A percentile compares a stretch with the other conserved stretches of the same genome.
phyloP scores from a whole-genome alignment of 768 basidiomycete genomes.

The Rhodotorula sphaerocarpa region DNA sequence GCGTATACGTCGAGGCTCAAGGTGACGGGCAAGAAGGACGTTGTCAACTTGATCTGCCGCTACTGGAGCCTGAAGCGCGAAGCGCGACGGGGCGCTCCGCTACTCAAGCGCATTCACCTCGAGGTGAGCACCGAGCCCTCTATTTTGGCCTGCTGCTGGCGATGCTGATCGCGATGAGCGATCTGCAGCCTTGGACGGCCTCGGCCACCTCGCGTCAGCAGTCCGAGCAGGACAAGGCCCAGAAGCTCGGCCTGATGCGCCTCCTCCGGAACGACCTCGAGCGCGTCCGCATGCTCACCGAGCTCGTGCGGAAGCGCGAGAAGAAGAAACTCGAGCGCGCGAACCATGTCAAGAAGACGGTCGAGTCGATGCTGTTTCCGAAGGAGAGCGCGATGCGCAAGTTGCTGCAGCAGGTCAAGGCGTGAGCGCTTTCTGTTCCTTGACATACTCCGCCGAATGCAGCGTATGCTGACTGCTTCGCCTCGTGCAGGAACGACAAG shows the following conservation, averaged over 20 bases:
- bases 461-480: constrained; percentile 3
- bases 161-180: not conserved
- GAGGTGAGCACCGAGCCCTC: constrained; percentile 49
- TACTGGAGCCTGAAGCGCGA: constrained; percentile 99
- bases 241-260: constrained; percentile 65
- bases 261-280: constrained; percentile 69
- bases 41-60: constrained; percentile 66
- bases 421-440: constrained; percentile 48
- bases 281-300: constrained; percentile 58
- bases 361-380: constrained; percentile 60
- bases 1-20: constrained; percentile 65
- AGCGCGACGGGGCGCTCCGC: constrained; percentile 80
- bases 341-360: constrained; percentile 58
- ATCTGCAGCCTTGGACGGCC: constrained; percentile 77
- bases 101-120: constrained; percentile 83
- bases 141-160: not conserved
- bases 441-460: no score
- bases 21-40: constrained; percentile 66
- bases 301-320: constrained; percentile 68
- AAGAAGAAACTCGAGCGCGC: constrained; percentile 64
- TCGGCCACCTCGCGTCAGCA: constrained; percentile 54
- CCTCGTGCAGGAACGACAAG: constrained; percentile 45
- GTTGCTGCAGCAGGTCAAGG: constrained; percentile 62
- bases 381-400: constrained; percentile 56
- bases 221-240: constrained; percentile 70